These are phyloP conservation scores for Cinnamomum micranthum DNA, from an alignment of 164 flowering plant species.

Conservation along the genomic window DNA sequence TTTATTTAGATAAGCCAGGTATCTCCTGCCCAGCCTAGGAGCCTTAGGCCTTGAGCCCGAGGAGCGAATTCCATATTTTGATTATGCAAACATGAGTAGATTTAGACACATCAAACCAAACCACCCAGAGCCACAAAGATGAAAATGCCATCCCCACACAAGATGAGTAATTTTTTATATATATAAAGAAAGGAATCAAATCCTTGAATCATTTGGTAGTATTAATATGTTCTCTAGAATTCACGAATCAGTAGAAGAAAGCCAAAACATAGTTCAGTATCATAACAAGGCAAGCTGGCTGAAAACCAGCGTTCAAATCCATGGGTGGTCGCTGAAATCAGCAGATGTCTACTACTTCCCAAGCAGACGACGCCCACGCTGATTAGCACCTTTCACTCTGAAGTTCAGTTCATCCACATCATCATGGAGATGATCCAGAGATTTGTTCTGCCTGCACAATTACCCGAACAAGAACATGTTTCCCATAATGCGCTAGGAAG, in stretches of 20 bases:
- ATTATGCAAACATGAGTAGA: too few relatives aligned
- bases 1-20: too few relatives aligned
- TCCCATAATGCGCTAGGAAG: not conserved
- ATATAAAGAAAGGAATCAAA: too few relatives aligned
- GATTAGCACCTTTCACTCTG: slow-evolving; percentile 62
- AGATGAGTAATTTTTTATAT: too few relatives aligned
- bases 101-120: too few relatives aligned
- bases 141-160: too few relatives aligned
- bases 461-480: not conserved
- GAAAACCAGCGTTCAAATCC: not conserved
- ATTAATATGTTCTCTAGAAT: not conserved
- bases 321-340: not conserved
- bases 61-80: too few relatives aligned
- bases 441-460: slow-evolving; percentile 67
- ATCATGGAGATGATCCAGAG: slow-evolving; percentile 45
- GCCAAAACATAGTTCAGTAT: not conserved
- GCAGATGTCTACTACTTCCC: not conserved
- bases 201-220: too few relatives aligned
- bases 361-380: slow-evolving; percentile 47
- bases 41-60: too few relatives aligned
- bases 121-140: too few relatives aligned
- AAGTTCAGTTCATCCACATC: slow-evolving; percentile 62
- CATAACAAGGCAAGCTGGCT: not conserved
- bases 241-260: not conserved
- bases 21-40: too few relatives aligned